Base-by-base conservation (phyloP, 306 rosid species). In the Geum urbanum region DNA sequence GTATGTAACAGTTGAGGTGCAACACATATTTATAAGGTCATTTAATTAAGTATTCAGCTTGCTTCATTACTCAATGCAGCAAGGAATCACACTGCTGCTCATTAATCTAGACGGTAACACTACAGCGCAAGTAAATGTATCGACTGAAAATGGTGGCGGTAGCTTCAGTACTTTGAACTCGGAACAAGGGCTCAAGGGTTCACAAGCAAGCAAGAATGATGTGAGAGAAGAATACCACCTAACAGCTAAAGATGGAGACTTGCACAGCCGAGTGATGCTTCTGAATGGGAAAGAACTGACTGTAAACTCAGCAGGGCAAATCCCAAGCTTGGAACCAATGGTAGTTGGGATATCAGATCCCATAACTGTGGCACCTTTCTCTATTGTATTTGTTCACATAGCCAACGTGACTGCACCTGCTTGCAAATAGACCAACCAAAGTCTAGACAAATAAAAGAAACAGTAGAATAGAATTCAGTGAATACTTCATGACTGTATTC, bases 201-300 rank as follows among this genome's bases (percentile, higher is more conserved):
- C 22, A 11, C 64, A n/a, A 64, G 32, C 27, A 66, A 74, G 70
- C 22, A 43, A 53, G 16, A 62, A 10, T 20, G 3, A 11, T 32
- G 69, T n/a, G 40, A 82, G 96, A 71, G 81, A 85, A 73, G 91
- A 89, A 71, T 89, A 85, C 75, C 96, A 87, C 72, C 63, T 89
- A 58, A 77, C 84, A 67, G 66, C 92, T 66, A 54, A 79, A 24
- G 82, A 81, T 67, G 59, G 89, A 40, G 63, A 87, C 72, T 56
- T 89, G 77, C 87, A 85, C 40, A 87, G 87, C 83, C 89, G 69
- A 82, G 72, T 15, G 7, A 71, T 82, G 82, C 70, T 82, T 51
- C 81, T 89, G 60, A 89, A 89, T 82, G 92, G 85, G 35, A 75
- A 89, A 57, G 59, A 64, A 73, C 68, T 87, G 14, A 58, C 15